phyloP scores from a whole-genome alignment of 148 eudicot species.

The Arctostaphylos glauca region DNA sequence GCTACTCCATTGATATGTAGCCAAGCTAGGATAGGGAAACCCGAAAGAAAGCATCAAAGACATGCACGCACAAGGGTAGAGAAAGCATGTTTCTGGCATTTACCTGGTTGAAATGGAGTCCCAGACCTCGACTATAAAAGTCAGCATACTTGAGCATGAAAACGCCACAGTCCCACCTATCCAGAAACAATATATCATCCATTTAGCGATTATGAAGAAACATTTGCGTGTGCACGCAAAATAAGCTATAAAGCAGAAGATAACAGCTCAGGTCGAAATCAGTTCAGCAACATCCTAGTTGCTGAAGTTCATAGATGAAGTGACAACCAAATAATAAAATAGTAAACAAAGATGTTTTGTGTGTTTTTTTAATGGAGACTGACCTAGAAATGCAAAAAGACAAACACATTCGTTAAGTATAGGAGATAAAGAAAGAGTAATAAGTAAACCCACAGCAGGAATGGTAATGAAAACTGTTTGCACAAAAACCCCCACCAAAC shows the following conservation, averaged over 20 bases:
- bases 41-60: not conserved
- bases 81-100: not conserved
- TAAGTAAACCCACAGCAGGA: not conserved
- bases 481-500: not conserved
- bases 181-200: slow-evolving; percentile 16
- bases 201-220: slow-evolving; percentile 3
- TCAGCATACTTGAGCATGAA: slow-evolving; percentile 96
- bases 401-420: not conserved
- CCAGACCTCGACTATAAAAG: slow-evolving; percentile 87
- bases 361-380: not conserved
- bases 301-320: not conserved
- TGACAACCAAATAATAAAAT: not conserved
- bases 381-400: not conserved
- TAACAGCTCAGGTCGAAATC: not conserved
- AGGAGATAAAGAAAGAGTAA: not conserved
- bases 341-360: not conserved
- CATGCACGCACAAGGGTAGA: not conserved
- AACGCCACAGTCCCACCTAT: slow-evolving; percentile 92
- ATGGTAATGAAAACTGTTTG: not conserved
- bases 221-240: not conserved
- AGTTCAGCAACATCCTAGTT: not conserved
- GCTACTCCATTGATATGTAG: not conserved
- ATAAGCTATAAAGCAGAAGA: not conserved
- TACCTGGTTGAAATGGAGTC: slow-evolving; percentile 86
- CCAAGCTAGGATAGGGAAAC: not conserved